Evolutionary conservation across 768 basidiomycete species (phyloP).

Genomic region (Lactifluus hygrophoroides): DNA sequence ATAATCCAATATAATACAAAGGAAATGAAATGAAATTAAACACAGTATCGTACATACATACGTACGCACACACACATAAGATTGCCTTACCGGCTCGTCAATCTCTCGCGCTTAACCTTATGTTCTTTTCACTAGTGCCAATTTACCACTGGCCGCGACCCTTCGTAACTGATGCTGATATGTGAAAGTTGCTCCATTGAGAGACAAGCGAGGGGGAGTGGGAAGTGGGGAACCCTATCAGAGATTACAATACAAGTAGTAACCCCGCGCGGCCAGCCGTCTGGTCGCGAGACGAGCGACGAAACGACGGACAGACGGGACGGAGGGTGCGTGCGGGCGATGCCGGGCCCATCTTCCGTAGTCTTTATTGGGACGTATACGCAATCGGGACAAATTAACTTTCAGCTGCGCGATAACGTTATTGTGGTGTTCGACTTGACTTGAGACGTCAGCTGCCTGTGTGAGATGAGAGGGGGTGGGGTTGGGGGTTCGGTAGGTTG

Average conservation of each 20-base stretch:
- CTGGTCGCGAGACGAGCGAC: neutral
- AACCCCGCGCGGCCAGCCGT: neutral
- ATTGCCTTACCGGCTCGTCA: neutral
- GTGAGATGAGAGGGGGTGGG: neutral
- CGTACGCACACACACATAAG: too few species aligned
- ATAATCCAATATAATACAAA: too few species aligned
- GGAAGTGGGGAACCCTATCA: neutral
- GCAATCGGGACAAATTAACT: slow-evolving; percentile 19
- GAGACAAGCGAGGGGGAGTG: neutral
- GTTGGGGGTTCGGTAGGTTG: neutral
- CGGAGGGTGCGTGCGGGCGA: slow-evolving; percentile 3
- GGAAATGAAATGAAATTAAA: too few species aligned
- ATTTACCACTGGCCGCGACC: too few species aligned
- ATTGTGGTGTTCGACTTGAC: slow-evolving; percentile 13
- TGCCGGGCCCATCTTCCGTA: slow-evolving; percentile 10
- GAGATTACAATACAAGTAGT: neutral
- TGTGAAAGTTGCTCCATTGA: neutral
- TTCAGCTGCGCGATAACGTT: slow-evolving; percentile 16
- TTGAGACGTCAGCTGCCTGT: slow-evolving; percentile 11
- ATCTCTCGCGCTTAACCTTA: neutral
- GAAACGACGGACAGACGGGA: neutral
- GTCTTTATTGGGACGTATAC: slow-evolving; percentile 4
- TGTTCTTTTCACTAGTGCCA: too few species aligned
- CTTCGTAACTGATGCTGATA: neutral
- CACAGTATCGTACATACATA: too few species aligned